Evolutionary conservation across 2,329 filamentous ascomycete species (phyloP), one percentile per base, ranked within the genome.

Genomic region (Alternaria brassicicola): DNA sequence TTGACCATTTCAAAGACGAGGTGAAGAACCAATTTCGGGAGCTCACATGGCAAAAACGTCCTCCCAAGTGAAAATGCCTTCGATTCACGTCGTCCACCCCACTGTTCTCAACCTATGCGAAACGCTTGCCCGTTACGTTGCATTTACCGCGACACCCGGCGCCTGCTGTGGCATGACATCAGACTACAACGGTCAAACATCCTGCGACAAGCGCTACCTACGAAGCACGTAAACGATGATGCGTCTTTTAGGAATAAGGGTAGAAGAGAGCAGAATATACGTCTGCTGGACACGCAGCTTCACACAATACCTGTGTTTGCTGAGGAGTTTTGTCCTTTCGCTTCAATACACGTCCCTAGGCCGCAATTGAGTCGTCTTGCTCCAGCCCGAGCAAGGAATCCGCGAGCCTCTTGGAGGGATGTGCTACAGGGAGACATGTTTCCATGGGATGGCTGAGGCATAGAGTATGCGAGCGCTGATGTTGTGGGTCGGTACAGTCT

Each of bases 1-100:
- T 84, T 10, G 75, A 80, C 47, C 81, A 85, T 56, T 86, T 85
- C 68, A 75, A 78, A 28, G 81, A 86, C 35, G 85, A 86, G 67
- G 65, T 87, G 39, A 82, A 79, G 64, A 72, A 78, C 6, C 82
- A 84, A 59, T 76, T 83, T 49, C 62, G 64, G 38, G 73, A 75
- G 13, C 65, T 76, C 30, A 75, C 73, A n/a, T 76, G 73, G 74
- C 74, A 75, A 55, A 75, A 75, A 46, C 70, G 69, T 30, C 71
- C 69, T 15, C 69, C 68, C 8, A 72, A 68, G 52, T 65, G 68
- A 61, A 54, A 47, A 66, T 9, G 12, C 19, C 35, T 45, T 38
- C 41, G 30, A 10, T 30, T 9, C 28, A 3, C 43, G 33, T 48
- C 41, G 33, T 43, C 33, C 28, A 26, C 19, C 15, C 49, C 41